Percentiles rank a stretch among this genome's conserved stretches.
Evolutionary conservation across 305 asterid species (phyloP).

Genomic region (Andrographis paniculata): DNA sequence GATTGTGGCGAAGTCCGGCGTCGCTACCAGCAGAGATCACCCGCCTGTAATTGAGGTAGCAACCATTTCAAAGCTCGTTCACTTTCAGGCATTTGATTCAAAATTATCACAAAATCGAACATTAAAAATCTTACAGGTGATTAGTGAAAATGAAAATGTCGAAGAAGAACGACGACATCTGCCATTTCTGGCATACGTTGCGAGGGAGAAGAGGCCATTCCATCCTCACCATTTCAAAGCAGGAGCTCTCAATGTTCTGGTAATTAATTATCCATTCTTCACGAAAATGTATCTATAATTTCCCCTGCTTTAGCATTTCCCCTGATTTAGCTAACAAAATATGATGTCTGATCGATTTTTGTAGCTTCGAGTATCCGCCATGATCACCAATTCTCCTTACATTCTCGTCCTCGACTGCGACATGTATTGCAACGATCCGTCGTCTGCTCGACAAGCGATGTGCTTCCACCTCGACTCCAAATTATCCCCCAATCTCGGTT

Average conservation of each 20-base stretch:
- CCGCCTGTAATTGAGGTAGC: slow-evolving; percentile 32
- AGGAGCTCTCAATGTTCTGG: slow-evolving; percentile 62
- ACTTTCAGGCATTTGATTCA: too few species aligned
- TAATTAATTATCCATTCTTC: too few species aligned
- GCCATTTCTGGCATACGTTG: slow-evolving; percentile 58
- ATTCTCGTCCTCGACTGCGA: slow-evolving; percentile 59
- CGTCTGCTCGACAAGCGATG: slow-evolving; percentile 80
- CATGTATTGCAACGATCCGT: slow-evolving; percentile 55
- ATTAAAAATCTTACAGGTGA: slow-evolving; percentile 23
- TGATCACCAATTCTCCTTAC: slow-evolving; percentile 63
- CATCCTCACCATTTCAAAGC: slow-evolving; percentile 64
- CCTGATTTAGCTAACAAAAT: too few species aligned
- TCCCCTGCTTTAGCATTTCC: too few species aligned
- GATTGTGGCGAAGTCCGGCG: slow-evolving; percentile 10
- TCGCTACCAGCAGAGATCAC: slow-evolving; percentile 21
- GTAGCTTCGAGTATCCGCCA: slow-evolving; percentile 59
- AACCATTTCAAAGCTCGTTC: too few species aligned
- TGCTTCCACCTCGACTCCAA: slow-evolving; percentile 52
- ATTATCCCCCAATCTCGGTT: slow-evolving; percentile 34
- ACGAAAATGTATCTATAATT: too few species aligned
- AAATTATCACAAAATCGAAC: background rate
- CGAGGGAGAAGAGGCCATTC: slow-evolving; percentile 51
- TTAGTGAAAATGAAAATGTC: slow-evolving; percentile 17
- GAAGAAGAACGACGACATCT: too few species aligned
- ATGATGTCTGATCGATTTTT: too few species aligned